These are phyloP conservation scores for Setaria viridis DNA, from an alignment of 202 grass and related monocot genomes.

Conservation along the genomic window DNA sequence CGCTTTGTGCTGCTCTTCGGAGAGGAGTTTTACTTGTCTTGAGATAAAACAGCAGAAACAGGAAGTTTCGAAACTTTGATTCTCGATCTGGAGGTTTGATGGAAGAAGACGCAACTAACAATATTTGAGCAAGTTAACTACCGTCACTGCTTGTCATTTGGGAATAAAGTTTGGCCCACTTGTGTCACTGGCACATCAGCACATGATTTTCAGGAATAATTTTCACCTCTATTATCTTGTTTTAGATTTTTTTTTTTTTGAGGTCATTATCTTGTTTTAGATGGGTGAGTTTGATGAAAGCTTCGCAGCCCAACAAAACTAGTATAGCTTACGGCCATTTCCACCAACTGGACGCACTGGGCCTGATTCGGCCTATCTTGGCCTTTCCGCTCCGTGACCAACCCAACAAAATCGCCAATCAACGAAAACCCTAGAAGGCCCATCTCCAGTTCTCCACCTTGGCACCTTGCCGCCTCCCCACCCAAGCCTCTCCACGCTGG, in stretches of 20 bases:
- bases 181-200: background rate
- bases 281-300: too few relatives aligned
- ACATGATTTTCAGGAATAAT: background rate
- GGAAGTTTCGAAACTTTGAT: background rate
- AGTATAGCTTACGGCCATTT: background rate
- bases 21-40: background rate
- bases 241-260: too few relatives aligned
- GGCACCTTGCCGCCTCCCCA: background rate
- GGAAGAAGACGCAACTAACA: too few relatives aligned
- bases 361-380: background rate
- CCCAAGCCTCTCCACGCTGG: background rate
- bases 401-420: background rate
- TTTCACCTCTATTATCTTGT: background rate
- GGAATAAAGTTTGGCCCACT: background rate
- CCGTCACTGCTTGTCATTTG: background rate
- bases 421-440: constrained; percentile 19
- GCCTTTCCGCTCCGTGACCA: background rate
- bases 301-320: background rate
- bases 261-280: background rate
- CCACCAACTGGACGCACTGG: background rate
- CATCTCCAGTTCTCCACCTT: background rate
- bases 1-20: background rate
- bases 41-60: background rate
- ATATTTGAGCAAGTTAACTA: background rate
- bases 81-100: too few relatives aligned